These are phyloP conservation scores for Fraxinus platypoda DNA, from an alignment of 305 asterid species.

Conservation along the genomic window DNA sequence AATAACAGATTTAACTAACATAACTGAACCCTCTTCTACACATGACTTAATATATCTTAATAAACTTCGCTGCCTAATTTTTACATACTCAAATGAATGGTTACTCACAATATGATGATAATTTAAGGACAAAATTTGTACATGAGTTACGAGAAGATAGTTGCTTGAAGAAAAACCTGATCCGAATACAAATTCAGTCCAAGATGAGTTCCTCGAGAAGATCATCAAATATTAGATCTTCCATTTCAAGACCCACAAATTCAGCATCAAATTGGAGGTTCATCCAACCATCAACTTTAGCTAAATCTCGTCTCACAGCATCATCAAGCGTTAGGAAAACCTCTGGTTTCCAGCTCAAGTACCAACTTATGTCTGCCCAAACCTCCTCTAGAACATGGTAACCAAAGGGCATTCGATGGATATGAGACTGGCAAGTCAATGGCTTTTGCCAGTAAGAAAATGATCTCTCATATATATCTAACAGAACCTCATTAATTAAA, in stretches of 20 bases:
- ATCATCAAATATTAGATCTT: constrained; percentile 68
- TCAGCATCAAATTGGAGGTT: constrained; percentile 73
- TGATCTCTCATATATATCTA: constrained; percentile 55
- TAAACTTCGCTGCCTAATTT: not conserved
- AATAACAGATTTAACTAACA: too few relatives aligned
- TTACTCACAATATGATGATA: not conserved
- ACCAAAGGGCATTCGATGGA: constrained; percentile 61
- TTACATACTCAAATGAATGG: not conserved
- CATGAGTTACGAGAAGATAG: not conserved
- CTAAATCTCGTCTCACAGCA: constrained; percentile 57
- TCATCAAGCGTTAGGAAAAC: constrained; percentile 51
- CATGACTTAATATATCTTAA: too few relatives aligned
- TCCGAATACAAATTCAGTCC: not conserved
- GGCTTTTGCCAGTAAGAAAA: constrained; percentile 69
- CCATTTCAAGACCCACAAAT: constrained; percentile 70
- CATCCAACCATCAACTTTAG: constrained; percentile 64
- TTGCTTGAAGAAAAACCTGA: not conserved
- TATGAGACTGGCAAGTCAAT: constrained; percentile 40
- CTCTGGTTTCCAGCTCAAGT: constrained; percentile 39
- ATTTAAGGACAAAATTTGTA: not conserved
- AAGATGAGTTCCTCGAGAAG: constrained; percentile 55
- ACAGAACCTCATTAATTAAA: constrained; percentile 62
- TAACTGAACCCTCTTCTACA: too few relatives aligned
- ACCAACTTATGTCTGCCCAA: constrained; percentile 58
- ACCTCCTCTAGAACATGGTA: constrained; percentile 62